A percentile compares a stretch with the other conserved stretches of the same genome.
Conservation (phyloP, 78 protist species). For the Dictyostelium intermedium region DNA sequence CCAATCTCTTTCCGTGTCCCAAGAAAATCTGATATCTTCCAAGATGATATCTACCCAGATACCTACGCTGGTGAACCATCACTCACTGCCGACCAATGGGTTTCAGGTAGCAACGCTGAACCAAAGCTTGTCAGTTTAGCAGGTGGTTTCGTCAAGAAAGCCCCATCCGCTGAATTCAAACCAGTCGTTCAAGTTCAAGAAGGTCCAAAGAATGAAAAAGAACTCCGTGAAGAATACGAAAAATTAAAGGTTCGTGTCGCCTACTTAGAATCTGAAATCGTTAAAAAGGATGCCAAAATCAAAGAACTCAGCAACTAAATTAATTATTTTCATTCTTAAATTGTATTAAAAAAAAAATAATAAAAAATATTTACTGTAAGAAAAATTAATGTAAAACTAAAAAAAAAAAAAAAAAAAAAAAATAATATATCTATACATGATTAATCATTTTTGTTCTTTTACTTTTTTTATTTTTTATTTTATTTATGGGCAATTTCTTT, state of each 20-base stretch:
- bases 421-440: too few species aligned
- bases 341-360: neutral
- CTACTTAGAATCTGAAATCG: conserved; percentile 81
- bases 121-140: conserved; percentile 86
- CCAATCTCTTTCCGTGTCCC: conserved; percentile 94
- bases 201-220: conserved; percentile 80
- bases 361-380: neutral
- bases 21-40: conserved; percentile 95
- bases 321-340: neutral
- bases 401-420: neutral
- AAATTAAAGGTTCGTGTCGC: conserved; percentile 76
- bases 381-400: neutral
- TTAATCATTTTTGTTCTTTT: too few species aligned
- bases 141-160: conserved; percentile 85
- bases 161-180: conserved; percentile 30
- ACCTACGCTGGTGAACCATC: conserved; percentile 89
- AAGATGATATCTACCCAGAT: conserved; percentile 95
- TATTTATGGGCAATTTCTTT: too few species aligned
- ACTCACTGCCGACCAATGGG: conserved; percentile 91
- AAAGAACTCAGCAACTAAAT: conserved; percentile 29
- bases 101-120: conserved; percentile 85
- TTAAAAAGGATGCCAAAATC: conserved; percentile 81
- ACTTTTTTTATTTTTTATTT: too few species aligned
- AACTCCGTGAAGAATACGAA: conserved; percentile 73
- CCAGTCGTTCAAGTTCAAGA: conserved; percentile 61